These are phyloP conservation scores for Fraxinus nigra DNA, from an alignment of 305 asterid genomes.

Conservation along the genomic window DNA sequence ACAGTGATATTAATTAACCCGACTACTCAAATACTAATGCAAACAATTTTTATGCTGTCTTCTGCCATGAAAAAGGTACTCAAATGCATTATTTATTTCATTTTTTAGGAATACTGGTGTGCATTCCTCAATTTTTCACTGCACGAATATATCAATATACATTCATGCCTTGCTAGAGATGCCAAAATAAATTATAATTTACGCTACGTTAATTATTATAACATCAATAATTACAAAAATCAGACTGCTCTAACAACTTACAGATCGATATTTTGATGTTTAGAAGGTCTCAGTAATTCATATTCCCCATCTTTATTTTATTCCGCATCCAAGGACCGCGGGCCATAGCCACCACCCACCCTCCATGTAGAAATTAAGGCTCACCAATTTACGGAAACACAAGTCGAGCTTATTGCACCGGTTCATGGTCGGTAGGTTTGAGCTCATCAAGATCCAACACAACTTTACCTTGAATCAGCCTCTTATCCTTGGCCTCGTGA, in stretches of 20 bases:
- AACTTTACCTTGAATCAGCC: slow-evolving; percentile 72
- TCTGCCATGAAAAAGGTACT: neutral
- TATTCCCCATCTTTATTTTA: neutral
- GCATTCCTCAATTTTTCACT: neutral
- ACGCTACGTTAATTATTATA: neutral
- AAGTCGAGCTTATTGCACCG: neutral
- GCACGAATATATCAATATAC: neutral
- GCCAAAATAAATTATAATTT: neutral
- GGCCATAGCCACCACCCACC: neutral
- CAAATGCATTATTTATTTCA: neutral
- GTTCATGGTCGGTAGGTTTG: neutral
- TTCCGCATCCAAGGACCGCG: neutral
- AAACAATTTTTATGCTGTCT: neutral
- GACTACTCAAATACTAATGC: neutral
- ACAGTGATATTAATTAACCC: neutral
- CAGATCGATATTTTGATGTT: slow-evolving; percentile 11
- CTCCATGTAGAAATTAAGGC: neutral
- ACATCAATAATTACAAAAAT: neutral
- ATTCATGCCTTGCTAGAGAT: neutral
- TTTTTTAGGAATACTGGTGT: too few relatives aligned
- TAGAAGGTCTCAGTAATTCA: neutral
- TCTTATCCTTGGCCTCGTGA: slow-evolving; percentile 74
- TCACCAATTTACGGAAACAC: neutral
- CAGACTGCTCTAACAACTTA: neutral
- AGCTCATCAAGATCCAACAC: slow-evolving; percentile 66